These are phyloP conservation scores for Cercophora samala DNA, from an alignment of 495 filamentous ascomycete genomes.

Conservation along the genomic window DNA sequence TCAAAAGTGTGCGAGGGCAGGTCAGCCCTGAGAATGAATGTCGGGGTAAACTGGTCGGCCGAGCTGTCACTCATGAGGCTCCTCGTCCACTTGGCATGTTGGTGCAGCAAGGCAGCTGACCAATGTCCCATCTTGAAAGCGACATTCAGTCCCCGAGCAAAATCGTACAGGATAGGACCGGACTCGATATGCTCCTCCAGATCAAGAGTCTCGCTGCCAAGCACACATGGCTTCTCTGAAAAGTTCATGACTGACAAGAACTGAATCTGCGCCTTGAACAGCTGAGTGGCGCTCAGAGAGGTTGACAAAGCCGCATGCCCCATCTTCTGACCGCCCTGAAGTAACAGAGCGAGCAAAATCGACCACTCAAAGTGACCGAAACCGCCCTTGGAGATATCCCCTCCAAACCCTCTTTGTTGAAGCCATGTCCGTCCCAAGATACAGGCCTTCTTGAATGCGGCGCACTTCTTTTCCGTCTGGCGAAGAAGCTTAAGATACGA, in stretches of 20 bases:
- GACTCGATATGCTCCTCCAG: conserved; percentile 35
- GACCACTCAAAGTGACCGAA: conserved; percentile 95
- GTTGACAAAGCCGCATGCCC: conserved; percentile 67
- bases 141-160: conserved; percentile 68
- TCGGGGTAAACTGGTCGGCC: conserved; percentile 74
- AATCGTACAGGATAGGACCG: conserved; percentile 61
- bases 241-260: conserved; percentile 73
- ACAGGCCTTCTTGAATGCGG: conserved; percentile 75
- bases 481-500: conserved; percentile 72
- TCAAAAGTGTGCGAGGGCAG: conserved; percentile 71
- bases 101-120: conserved; percentile 68
- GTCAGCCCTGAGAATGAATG: conserved; percentile 74
- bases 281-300: conserved; percentile 84
- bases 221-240: conserved; percentile 56
- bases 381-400: conserved; percentile 66
- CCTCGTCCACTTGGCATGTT: conserved; percentile 68
- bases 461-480: conserved; percentile 59
- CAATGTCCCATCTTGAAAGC: conserved; percentile 88
- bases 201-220: conserved; percentile 38
- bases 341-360: conserved; percentile 68
- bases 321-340: conserved; percentile 68
- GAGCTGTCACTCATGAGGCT: conserved; percentile 69
- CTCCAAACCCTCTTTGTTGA: conserved; percentile 75
- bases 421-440: conserved; percentile 85
- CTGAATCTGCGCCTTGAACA: conserved; percentile 89